phyloP scores from a whole-genome alignment of 2,329 filamentous ascomycete genomes.

The Xenosphaeropsis pyriputrescens region DNA sequence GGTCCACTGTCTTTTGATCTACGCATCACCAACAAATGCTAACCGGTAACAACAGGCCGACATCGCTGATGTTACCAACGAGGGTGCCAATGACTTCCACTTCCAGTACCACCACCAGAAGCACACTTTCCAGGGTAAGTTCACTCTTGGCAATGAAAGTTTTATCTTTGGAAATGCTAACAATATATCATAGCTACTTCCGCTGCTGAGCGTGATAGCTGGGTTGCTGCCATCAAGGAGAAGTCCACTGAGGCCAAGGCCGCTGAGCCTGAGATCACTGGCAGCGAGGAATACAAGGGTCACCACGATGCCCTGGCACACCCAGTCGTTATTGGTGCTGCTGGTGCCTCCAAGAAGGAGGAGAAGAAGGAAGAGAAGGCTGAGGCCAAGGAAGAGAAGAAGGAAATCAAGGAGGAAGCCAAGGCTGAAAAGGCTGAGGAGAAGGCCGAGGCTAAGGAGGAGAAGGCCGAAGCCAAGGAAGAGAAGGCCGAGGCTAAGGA shows the following conservation, averaged over 20 bases:
- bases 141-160: no score
- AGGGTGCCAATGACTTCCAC: slow-evolving; percentile 68
- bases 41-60: slow-evolving; percentile 30
- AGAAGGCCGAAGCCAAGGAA: slow-evolving; percentile 12
- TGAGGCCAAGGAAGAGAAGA: slow-evolving; percentile 18
- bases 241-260: slow-evolving; percentile 79
- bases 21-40: slow-evolving; percentile 8
- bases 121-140: slow-evolving; percentile 65
- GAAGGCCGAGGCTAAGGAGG: slow-evolving; percentile 8
- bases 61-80: slow-evolving; percentile 51
- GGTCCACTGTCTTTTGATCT: slow-evolving; percentile 17
- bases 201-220: slow-evolving; percentile 74
- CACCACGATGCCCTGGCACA: slow-evolving; percentile 21
- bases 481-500: slow-evolving; percentile 21
- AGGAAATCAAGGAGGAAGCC: slow-evolving; percentile 18
- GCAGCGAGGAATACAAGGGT: slow-evolving; percentile 77
- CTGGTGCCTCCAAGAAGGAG: slow-evolving; percentile 15
- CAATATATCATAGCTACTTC: slow-evolving; percentile 31
- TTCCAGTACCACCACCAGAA: slow-evolving; percentile 79
- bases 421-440: slow-evolving; percentile 2
- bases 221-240: slow-evolving; percentile 71
- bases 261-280: slow-evolving; percentile 54
- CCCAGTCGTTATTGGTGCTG: slow-evolving; percentile 22
- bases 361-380: slow-evolving; percentile 22
- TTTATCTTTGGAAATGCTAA: no score